Percentiles rank a stretch among this genome's conserved stretches.
Evolutionary conservation across 2,329 filamentous ascomycete species (phyloP).

Genomic region (Pseudogymnoascus sp.): DNA sequence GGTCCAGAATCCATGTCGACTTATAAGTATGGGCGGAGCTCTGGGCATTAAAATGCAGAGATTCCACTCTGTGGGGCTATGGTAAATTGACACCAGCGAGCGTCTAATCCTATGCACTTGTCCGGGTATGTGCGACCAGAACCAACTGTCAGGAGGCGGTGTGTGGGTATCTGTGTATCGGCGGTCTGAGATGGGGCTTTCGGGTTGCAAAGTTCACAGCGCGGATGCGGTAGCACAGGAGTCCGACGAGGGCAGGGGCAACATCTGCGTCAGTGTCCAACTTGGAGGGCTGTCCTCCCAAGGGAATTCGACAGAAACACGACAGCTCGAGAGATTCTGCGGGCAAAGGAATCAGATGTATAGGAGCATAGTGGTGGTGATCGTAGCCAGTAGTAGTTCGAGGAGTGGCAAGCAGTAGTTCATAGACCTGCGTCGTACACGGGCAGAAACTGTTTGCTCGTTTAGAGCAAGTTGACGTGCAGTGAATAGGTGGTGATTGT

Average conservation of each 20-base stretch:
- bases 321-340: not conserved
- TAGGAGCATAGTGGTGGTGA: not conserved
- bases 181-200: not conserved
- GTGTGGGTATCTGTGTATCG: not conserved
- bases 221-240: not conserved
- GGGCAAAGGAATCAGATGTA: not conserved
- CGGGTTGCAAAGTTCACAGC: not conserved
- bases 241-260: not conserved
- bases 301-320: not conserved
- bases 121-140: not conserved
- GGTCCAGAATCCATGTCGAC: conserved; percentile 47
- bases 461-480: not conserved
- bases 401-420: not conserved
- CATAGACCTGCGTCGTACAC: not conserved
- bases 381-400: not conserved
- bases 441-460: not conserved
- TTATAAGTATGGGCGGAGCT: not conserved
- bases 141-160: not conserved
- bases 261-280: not conserved
- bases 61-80: not conserved
- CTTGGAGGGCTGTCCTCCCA: not conserved
- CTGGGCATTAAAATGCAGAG: not conserved
- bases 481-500: not conserved
- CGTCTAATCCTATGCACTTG: not conserved
- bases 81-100: not conserved